These are phyloP conservation scores for Ascochyta clinopodiicola DNA, from an alignment of 2,329 filamentous ascomycete genomes.

Conservation along the genomic window DNA sequence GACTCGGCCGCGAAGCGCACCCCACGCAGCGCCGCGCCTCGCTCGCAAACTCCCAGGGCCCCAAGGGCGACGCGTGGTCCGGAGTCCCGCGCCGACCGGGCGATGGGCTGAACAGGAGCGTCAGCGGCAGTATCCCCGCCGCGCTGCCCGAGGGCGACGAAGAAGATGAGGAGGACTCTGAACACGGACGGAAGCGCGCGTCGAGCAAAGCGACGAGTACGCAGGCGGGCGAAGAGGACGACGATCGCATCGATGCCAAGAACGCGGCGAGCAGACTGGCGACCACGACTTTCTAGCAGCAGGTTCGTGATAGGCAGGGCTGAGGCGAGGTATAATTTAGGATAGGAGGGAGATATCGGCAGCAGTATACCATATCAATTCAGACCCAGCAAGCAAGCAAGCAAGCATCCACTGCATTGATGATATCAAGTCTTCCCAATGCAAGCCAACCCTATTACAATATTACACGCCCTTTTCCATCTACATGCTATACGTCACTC, in stretches of 20 bases:
- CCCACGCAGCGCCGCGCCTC: constrained; percentile 75
- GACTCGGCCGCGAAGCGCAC: constrained; percentile 87
- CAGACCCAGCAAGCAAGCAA: neutral
- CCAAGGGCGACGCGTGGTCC: constrained; percentile 98
- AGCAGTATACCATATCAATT: neutral
- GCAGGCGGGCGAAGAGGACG: constrained; percentile 78
- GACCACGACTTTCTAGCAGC: constrained; percentile 81
- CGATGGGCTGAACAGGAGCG: constrained; percentile 75
- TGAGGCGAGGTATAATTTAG: neutral
- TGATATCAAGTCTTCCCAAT: neutral
- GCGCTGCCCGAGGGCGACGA: constrained; percentile 67
- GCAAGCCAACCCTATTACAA: neutral
- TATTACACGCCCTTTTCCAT: neutral
- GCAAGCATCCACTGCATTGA: neutral
- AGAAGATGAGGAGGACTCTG: constrained; percentile 56
- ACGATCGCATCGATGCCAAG: constrained; percentile 91
- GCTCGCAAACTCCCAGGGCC: constrained; percentile 87
- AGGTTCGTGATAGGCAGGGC: constrained; percentile 16
- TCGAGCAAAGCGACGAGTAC: constrained; percentile 60
- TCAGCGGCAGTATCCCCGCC: constrained; percentile 72
- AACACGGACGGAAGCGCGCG: constrained; percentile 57
- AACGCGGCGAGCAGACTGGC: constrained; percentile 95
- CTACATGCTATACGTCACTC: constrained; percentile 29
- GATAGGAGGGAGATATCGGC: neutral
- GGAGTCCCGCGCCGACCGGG: constrained; percentile 82